Conservation (phyloP, 1,139 yeast genomes). For the Pichia sp. region DNA sequence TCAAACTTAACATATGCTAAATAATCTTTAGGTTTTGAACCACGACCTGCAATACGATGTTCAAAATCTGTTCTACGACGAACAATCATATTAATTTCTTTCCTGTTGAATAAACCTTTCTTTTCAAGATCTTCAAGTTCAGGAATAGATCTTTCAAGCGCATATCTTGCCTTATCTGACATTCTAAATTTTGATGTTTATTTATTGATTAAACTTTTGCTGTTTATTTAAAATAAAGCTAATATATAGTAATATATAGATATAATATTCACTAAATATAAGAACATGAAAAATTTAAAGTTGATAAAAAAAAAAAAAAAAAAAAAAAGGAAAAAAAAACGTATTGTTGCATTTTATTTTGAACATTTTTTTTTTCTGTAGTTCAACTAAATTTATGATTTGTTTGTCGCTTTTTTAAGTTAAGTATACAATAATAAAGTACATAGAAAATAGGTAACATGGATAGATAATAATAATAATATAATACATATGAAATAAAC, state of each 20-base stretch:
- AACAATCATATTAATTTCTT: conserved; percentile 82
- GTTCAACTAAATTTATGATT: no score
- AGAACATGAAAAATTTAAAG: no score
- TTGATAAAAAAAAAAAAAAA: no score
- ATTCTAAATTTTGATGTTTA: conserved; percentile 16
- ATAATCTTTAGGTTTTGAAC: conserved; percentile 73
- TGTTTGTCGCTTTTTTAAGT: not conserved
- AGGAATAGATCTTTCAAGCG: conserved; percentile 70
- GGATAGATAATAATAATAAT: not conserved
- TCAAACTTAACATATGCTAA: conserved; percentile 79
- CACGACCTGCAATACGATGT: conserved; percentile 81
- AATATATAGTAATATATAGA: no score
- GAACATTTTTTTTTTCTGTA: no score
- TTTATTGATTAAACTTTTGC: not conserved
- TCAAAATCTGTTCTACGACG: conserved; percentile 94
- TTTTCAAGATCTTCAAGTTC: conserved; percentile 84
- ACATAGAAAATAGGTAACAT: not conserved
- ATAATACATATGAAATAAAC: not conserved
- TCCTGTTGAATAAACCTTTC: conserved; percentile 72
- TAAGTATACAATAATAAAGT: conserved; percentile 1
- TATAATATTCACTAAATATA: no score
- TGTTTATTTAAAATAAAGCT: no score
- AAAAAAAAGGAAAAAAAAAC: no score
- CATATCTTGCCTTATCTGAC: conserved; percentile 53
- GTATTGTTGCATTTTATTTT: no score